A percentile compares a stretch with the other conserved stretches of the same genome.
Evolutionary conservation across 139 green algal species (phyloP).

Genomic region (Chlorella sp.): DNA sequence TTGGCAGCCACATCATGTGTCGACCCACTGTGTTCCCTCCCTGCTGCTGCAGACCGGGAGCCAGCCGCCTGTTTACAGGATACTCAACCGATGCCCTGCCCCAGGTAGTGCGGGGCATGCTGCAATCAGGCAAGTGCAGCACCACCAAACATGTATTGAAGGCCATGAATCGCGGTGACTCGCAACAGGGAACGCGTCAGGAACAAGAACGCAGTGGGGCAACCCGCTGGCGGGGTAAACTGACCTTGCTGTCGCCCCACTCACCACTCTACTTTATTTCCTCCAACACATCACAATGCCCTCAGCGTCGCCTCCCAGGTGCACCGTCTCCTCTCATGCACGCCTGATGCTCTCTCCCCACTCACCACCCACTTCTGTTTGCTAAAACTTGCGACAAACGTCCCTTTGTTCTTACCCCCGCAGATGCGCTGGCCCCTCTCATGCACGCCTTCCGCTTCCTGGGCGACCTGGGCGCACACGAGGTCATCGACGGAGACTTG

Average conservation of each 20-base stretch:
- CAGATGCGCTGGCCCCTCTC: conserved; percentile 17
- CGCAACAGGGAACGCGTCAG: too few species aligned
- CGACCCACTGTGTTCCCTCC: background rate
- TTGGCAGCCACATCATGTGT: background rate
- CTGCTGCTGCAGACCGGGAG: background rate
- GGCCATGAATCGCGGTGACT: too few species aligned
- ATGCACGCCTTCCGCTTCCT: conserved; percentile 31
- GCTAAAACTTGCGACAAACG: too few species aligned
- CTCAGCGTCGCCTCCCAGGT: too few species aligned
- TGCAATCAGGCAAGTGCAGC: conserved; percentile 8
- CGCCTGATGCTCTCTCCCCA: background rate
- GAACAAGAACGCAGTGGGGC: too few species aligned
- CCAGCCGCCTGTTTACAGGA: conserved; percentile 9
- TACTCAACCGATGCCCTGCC: conserved; percentile 16
- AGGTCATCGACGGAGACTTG: conserved; percentile 49
- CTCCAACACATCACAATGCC: too few species aligned
- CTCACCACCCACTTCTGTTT: background rate
- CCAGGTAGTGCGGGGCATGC: background rate
- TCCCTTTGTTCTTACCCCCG: background rate
- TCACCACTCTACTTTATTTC: too few species aligned
- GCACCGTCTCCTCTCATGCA: background rate
- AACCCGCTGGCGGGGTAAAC: too few species aligned
- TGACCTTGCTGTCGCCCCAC: too few species aligned
- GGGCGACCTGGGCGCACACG: conserved; percentile 29
- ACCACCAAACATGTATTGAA: too few species aligned